Evolutionary conservation across 257 asterid species (phyloP).

Genomic region (Scutellaria galericulata): DNA sequence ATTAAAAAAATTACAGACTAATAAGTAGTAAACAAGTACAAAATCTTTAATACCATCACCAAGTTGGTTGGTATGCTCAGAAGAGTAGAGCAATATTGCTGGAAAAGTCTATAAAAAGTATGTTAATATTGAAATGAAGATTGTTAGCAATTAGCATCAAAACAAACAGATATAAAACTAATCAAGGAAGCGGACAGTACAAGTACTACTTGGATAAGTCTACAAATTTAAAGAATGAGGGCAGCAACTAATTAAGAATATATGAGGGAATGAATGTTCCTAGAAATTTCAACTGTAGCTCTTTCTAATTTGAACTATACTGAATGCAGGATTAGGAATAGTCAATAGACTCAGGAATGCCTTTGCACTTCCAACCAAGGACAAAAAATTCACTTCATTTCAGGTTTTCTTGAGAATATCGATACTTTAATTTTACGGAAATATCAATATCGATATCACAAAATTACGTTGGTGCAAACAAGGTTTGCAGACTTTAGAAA

Average conservation of each 20-base stretch:
- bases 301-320: background rate
- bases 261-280: background rate
- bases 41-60: constrained; percentile 13
- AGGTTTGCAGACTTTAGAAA: too few species aligned
- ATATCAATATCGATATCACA: too few species aligned
- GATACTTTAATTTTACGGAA: too few species aligned
- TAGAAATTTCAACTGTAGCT: background rate
- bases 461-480: too few species aligned
- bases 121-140: background rate
- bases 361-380: background rate
- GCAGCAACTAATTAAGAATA: background rate
- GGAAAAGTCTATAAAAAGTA: constrained; percentile 10
- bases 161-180: background rate
- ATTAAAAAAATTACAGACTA: constrained; percentile 19
- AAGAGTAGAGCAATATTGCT: constrained; percentile 11
- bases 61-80: constrained; percentile 18
- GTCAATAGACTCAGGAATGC: background rate
- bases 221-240: background rate
- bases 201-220: background rate
- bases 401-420: too few species aligned
- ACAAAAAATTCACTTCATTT: too few species aligned
- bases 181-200: constrained; percentile 2
- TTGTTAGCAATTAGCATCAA: background rate
- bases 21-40: constrained; percentile 27
- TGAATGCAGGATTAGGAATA: background rate